A percentile compares a stretch with the other conserved stretches of the same genome.
These are phyloP conservation scores for Hordeum vulgare DNA, from an alignment of 176 grass and related monocot species.

Conservation along the genomic window MorexV3_pseudomolecules_assembly NC_058519.1:33993153-33993652, in stretches of 20 bases:
- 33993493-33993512: constrained; percentile 20
- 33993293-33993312: too few species aligned
- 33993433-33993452: not conserved
- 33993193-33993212: too few species aligned
- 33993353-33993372: constrained; percentile 7
- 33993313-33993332: too few species aligned
- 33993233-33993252: too few species aligned
- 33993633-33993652: not conserved
- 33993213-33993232: too few species aligned
- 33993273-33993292: too few species aligned
- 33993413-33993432: constrained; percentile 25
- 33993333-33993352: too few species aligned
- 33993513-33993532: constrained; percentile 13
- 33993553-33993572: constrained; percentile 1
- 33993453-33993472: not conserved
- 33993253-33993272: too few species aligned
- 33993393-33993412: not conserved
- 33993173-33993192: too few species aligned
- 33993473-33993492: constrained; percentile 41
- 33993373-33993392: not conserved
- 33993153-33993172: too few species aligned
- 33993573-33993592: not conserved
- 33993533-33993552: not conserved
- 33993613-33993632: not conserved
- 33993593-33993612: not conserved